Base-by-base conservation (phyloP, 2,329 filamentous ascomycete species). In the Uncinocarpus reesii region DNA sequence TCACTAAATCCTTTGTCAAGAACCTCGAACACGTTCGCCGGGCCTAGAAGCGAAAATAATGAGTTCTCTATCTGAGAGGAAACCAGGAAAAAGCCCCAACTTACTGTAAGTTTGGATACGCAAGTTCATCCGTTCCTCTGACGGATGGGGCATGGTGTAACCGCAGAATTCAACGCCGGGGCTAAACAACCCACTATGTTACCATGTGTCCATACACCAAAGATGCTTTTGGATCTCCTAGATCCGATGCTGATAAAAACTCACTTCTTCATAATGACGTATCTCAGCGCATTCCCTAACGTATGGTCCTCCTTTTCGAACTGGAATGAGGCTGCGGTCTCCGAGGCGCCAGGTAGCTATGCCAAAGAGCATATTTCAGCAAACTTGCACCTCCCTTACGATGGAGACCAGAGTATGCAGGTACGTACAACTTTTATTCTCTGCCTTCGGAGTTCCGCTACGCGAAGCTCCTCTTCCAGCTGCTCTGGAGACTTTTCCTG, bases 201-300 rank as follows among this genome's bases (percentile, higher is more conserved):
- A 45, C 32, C 15, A 37, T 11, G 6, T 16, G n/a, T 13, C 16
- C 16, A 6, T 45, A 11, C 26, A 6, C 11, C 11, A 11, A 35
- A 35, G 32, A 4, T 8, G 13, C 15, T 3, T 16, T 3, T 35
- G 32, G 11, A 7, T 35, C 11, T 35, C 4, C 32, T 28, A 11
- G 5, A 11, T 6, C 6, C 11, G 11, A 28, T 28, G 6, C 10
- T n/a, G 15, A 11, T 6, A 35, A n/a, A 18, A 40, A 42, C 79
- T 56, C 72, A 95, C 90, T 98, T 98, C 71, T 96, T 96, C 86
- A 95, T 95, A 60, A 98, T 93, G 54, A 95, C 84, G 64, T 89
- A 96, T 61, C 92, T 79, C 58, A 98, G 71, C 7, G 89, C 87
- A 67, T 98, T 98, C 23, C 92, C 92, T 45, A 98, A 73, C 0